These are phyloP conservation scores for Herpotrichia juniperi DNA, from an alignment of 2,329 filamentous ascomycete species.

Conservation along the genomic window DNA sequence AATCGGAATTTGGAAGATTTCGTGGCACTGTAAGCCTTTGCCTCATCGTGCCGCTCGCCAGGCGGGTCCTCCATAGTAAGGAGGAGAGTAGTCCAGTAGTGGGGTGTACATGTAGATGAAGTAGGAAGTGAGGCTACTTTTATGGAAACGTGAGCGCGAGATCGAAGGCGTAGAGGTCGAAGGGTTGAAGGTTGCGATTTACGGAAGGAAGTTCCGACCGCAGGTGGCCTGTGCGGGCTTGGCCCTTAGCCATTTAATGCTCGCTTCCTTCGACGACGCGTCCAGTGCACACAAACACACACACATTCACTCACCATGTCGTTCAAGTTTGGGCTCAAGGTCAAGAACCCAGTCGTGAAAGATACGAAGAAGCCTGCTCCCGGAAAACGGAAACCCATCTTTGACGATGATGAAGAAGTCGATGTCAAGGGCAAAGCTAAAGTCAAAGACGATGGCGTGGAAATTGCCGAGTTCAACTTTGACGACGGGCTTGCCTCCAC, in stretches of 20 bases:
- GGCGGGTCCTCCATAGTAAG: slow-evolving; percentile 36
- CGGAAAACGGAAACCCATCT: slow-evolving; percentile 45
- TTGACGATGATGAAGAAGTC: slow-evolving; percentile 64
- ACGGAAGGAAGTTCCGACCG: slow-evolving; percentile 2
- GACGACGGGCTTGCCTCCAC: slow-evolving; percentile 54
- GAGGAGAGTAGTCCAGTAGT: slow-evolving; percentile 11
- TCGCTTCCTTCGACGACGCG: background rate
- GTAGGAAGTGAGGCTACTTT: too few relatives aligned
- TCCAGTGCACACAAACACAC: background rate
- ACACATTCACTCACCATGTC: slow-evolving; percentile 35
- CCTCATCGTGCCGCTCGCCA: slow-evolving; percentile 20
- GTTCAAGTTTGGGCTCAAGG: slow-evolving; percentile 64
- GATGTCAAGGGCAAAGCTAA: slow-evolving; percentile 46
- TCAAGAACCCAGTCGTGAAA: slow-evolving; percentile 60
- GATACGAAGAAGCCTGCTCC: slow-evolving; percentile 23
- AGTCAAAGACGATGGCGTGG: slow-evolving; percentile 53
- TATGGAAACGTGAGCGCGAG: too few relatives aligned
- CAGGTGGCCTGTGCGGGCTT: slow-evolving; percentile 15
- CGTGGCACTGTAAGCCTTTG: slow-evolving; percentile 29
- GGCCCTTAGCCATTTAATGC: slow-evolving; percentile 15
- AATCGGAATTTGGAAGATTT: slow-evolving; percentile 47
- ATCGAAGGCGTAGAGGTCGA: too few relatives aligned
- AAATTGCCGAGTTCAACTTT: slow-evolving; percentile 64
- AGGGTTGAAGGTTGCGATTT: slow-evolving; percentile 1
- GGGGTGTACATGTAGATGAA: slow-evolving; percentile 28